Evolutionary conservation across 129 eudicot species (phyloP).

Genomic region (Logfia minima): DNA sequence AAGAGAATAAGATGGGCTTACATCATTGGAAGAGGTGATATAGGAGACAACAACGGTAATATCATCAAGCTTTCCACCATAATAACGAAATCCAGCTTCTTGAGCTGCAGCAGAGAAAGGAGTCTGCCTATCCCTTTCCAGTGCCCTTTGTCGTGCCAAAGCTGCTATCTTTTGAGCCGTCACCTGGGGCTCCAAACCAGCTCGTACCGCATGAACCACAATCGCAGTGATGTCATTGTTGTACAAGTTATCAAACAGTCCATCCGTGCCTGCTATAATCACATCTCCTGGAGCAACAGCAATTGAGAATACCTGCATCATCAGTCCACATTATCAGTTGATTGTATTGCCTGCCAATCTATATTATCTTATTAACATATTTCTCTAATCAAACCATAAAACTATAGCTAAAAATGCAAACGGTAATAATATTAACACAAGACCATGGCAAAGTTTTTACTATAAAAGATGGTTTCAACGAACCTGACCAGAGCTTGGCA

Average conservation of each 20-base stretch:
- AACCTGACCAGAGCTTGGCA: constrained; percentile 94
- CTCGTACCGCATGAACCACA: constrained; percentile 83
- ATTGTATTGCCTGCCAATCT: not conserved
- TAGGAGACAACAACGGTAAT: constrained; percentile 89
- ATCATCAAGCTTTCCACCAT: constrained; percentile 94
- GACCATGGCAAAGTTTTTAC: not conserved
- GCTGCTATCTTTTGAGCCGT: constrained; percentile 97
- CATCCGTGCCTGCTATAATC: constrained; percentile 90
- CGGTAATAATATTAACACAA: not conserved
- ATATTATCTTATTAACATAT: not conserved
- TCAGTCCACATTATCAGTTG: not conserved
- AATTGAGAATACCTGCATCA: constrained; percentile 68
- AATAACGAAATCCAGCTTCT: constrained; percentile 88
- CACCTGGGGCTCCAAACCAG: constrained; percentile 81
- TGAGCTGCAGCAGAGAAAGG: constrained; percentile 95
- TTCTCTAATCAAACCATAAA: constrained; percentile 7
- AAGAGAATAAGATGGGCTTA: constrained; percentile 26
- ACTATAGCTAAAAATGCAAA: not conserved
- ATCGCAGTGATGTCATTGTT: constrained; percentile 75
- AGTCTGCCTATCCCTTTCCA: constrained; percentile 75
- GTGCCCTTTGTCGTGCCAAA: constrained; percentile 88
- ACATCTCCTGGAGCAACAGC: constrained; percentile 92
- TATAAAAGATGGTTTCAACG: not conserved
- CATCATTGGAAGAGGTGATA: constrained; percentile 54
- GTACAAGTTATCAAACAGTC: constrained; percentile 86